Evolutionary conservation across 352 stramenopile genomes (phyloP), one percentile per base, ranked within the genome.

Genomic region (Phytophthora citricola): DNA sequence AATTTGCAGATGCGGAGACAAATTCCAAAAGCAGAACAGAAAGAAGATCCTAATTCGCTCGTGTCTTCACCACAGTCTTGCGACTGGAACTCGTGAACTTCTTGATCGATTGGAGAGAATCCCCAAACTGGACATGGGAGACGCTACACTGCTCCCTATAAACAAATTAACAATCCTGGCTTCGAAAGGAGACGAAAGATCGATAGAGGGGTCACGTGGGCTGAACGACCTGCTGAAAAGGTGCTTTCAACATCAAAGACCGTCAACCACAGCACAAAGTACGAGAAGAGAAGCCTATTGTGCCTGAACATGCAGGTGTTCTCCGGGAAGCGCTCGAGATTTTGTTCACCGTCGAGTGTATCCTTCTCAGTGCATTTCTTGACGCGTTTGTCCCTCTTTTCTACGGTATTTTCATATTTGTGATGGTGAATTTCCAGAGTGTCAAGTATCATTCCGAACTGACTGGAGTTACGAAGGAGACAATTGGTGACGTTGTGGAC

Each of bases 401-500:
- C 29, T 82, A 82, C 32, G 65, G 34, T 0, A 58, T 49, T 7
- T 80, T 59, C 29, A 45, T 69, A 17, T n/a, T 56, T 5, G 44
- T 69, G 0, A 47, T 82, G 60, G 40, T 73, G 1, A 44, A 56
- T 36, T 51, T 79, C 5, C 63, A 63, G 6, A 81, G 58, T 32
- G 55, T 50, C 1, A 31, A 58, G 10, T 85, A 77, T 20, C 78
- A 85, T 52, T 52, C 63, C 15, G 73, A 82, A 31, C 53, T 80
- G 0, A 14, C 24, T 12, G 44, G 51, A 12, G 58, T 81, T 11
- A 59, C 39, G 9, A 29, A 15, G 0, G 41, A 64, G 5, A 63
- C 31, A 2, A 39, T 78, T 6, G 36, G 40, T 0, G 31, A 39
- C 11, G 47, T 49, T 9, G 43, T 75, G 8, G 34, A 66, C 24